Conservation (phyloP, 495 filamentous ascomycete species). For the Tuber indicum region DNA sequence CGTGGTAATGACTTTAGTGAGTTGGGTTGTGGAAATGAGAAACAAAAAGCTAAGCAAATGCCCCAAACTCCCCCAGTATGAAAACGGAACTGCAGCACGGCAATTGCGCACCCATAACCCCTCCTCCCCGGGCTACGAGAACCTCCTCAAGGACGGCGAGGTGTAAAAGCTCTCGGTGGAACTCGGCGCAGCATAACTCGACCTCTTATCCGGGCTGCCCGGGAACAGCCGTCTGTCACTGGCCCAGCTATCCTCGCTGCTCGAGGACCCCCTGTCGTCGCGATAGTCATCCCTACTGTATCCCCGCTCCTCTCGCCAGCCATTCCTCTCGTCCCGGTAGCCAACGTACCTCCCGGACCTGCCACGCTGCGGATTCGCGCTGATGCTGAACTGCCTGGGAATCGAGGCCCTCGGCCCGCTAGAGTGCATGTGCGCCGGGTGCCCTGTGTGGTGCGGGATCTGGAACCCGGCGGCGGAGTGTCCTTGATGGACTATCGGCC, state of each 20-base stretch:
- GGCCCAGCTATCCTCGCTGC: conserved; percentile 23
- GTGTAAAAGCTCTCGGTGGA: conserved; percentile 24
- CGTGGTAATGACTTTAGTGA: not conserved
- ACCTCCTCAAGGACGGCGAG: conserved; percentile 21
- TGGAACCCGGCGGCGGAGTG: conserved; percentile 18
- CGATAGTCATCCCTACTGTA: not conserved
- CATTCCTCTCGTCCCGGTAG: conserved; percentile 19
- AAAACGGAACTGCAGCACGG: not conserved
- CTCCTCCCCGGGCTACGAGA: conserved; percentile 9
- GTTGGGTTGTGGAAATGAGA: not conserved
- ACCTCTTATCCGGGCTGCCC: conserved; percentile 10
- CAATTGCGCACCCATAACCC: not conserved
- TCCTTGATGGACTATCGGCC: conserved; percentile 28
- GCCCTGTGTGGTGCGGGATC: conserved; percentile 24
- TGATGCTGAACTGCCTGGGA: conserved; percentile 26
- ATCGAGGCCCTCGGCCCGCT: conserved; percentile 14
- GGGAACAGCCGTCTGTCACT: conserved; percentile 28
- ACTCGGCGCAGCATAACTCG: conserved; percentile 24
- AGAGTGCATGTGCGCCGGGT: conserved; percentile 26
- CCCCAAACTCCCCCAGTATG: conserved; percentile 23
- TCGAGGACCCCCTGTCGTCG: conserved; percentile 16
- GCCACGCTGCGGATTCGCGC: conserved; percentile 13
- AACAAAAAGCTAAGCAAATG: conserved; percentile 3
- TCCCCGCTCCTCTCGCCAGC: not conserved
- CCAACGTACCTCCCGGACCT: conserved; percentile 24